These are phyloP conservation scores for Dacryopinax primogenitus DNA, from an alignment of 768 basidiomycete species.

Conservation along the genomic window DNA sequence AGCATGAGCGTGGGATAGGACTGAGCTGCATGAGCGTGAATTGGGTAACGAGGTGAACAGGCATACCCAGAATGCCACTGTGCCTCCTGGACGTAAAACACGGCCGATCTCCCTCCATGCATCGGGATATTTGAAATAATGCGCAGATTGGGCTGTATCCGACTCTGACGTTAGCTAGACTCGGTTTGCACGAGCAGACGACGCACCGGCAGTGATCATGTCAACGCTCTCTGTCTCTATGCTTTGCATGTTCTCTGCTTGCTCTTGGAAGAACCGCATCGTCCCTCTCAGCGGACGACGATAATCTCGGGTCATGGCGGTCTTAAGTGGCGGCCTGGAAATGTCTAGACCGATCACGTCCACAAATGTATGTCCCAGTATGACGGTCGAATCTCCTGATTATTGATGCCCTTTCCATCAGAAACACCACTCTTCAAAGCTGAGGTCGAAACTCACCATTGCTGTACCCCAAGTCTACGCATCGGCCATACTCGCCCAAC, in stretches of 20 bases:
- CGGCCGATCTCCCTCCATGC: conserved; percentile 57
- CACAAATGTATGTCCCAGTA: conserved; percentile 41
- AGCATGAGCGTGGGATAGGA: background rate
- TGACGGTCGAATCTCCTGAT: conserved; percentile 55
- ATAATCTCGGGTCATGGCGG: background rate
- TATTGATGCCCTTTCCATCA: background rate
- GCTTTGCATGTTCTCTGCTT: conserved; percentile 44
- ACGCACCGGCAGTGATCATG: conserved; percentile 51
- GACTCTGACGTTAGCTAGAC: background rate
- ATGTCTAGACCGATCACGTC: conserved; percentile 65
- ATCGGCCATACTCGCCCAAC: background rate
- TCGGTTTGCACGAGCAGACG: background rate
- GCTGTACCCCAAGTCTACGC: conserved; percentile 66
- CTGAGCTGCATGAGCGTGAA: background rate
- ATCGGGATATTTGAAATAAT: conserved; percentile 67
- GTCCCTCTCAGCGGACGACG: conserved; percentile 16
- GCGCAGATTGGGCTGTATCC: conserved; percentile 55
- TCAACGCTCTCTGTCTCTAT: conserved; percentile 46
- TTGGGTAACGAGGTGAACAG: background rate
- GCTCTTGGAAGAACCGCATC: background rate
- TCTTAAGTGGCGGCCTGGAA: conserved; percentile 27
- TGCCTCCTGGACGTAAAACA: conserved; percentile 48
- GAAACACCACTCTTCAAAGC: background rate
- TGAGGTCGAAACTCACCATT: conserved; percentile 39
- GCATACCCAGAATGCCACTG: conserved; percentile 61